Conservation (phyloP, 2,329 filamentous ascomycete species). For the Penicillium aurantiogriseum region DNA sequence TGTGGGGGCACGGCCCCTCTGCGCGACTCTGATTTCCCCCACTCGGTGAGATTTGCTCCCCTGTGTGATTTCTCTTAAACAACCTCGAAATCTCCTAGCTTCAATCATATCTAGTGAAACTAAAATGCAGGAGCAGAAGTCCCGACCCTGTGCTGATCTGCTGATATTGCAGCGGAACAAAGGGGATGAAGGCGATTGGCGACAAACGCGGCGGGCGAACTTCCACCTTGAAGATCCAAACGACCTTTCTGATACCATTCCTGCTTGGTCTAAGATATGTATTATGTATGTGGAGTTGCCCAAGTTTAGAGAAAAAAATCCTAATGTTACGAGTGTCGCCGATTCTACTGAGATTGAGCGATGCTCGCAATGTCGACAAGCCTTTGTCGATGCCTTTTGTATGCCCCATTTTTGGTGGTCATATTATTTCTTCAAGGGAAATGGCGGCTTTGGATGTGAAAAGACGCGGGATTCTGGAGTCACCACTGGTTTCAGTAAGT, state of each 20-base stretch:
- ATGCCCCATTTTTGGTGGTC: slow-evolving; percentile 14
- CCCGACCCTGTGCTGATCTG: background rate
- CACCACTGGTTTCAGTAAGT: slow-evolving; percentile 4
- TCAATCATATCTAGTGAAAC: background rate
- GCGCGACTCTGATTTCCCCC: background rate
- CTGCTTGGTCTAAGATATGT: slow-evolving; percentile 3
- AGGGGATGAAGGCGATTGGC: background rate
- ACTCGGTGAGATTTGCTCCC: background rate
- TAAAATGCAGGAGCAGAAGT: slow-evolving; percentile 3
- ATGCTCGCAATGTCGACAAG: slow-evolving; percentile 4
- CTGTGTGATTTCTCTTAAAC: background rate
- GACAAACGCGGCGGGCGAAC: background rate
- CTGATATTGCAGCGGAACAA: background rate
- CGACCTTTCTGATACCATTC: background rate
- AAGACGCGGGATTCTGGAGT: background rate
- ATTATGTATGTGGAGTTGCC: background rate
- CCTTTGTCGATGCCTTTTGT: background rate
- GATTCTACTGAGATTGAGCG: background rate
- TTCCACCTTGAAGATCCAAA: slow-evolving; percentile 1
- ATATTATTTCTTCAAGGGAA: background rate
- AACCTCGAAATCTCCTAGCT: background rate
- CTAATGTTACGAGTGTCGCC: slow-evolving; percentile 1
- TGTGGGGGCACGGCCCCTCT: slow-evolving; percentile 2
- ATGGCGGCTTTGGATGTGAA: slow-evolving; percentile 7
- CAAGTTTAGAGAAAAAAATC: background rate